A percentile compares a stretch with the other conserved stretches of the same genome.
Conservation (phyloP, 139 green algal species). For the Pleodorina starrii region DNA sequence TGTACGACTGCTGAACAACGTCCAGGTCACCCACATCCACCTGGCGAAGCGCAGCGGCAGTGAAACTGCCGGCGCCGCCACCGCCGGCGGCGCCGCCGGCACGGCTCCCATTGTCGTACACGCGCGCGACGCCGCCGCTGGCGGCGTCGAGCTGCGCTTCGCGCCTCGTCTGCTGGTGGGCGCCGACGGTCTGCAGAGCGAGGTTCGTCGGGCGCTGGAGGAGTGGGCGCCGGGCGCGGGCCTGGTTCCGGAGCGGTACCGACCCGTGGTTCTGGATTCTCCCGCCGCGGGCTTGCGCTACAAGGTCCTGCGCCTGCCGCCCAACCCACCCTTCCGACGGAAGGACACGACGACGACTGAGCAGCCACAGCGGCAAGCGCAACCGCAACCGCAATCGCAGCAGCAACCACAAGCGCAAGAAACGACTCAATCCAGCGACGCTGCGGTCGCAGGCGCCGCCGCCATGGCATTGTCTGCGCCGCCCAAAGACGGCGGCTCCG, state of each 20-base stretch:
- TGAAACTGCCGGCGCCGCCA: not conserved
- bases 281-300: constrained; percentile 42
- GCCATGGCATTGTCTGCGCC: no score
- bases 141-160: not conserved
- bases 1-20: constrained; percentile 18
- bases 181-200: constrained; percentile 34
- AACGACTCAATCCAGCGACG: not conserved
- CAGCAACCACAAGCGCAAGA: not conserved
- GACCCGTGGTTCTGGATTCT: constrained; percentile 31
- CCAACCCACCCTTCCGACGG: constrained; percentile 28
- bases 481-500: no score
- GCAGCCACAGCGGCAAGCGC: not conserved
- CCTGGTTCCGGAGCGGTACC: not conserved
- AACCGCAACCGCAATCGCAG: not conserved
- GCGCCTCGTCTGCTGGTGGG: constrained; percentile 52
- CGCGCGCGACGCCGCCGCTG: not conserved
- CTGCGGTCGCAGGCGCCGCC: no score
- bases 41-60: not conserved
- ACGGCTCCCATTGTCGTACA: not conserved
- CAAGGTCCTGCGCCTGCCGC: constrained; percentile 52
- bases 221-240: not conserved
- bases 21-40: not conserved
- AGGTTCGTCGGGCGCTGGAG: constrained; percentile 30
- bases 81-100: not conserved
- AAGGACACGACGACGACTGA: no score